These are phyloP conservation scores for Metahyphopichia silvanorum DNA, from an alignment of 805 yeast species.

Conservation along the genomic window DNA sequence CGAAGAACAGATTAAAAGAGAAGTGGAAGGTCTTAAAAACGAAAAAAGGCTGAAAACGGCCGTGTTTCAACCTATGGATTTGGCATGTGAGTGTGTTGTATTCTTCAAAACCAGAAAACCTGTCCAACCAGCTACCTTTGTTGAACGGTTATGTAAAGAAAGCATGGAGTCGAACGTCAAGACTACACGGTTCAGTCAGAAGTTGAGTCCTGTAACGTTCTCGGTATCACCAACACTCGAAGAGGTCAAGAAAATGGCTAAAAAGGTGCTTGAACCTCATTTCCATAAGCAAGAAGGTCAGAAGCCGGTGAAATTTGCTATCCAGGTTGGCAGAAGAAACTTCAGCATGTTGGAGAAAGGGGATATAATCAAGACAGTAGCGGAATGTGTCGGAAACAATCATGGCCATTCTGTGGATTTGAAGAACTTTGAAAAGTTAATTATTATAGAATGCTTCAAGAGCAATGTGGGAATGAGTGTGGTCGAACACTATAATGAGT, in stretches of 20 bases:
- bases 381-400: constrained; percentile 65
- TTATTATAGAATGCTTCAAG: constrained; percentile 86
- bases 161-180: constrained; percentile 48
- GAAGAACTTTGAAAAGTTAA: constrained; percentile 71
- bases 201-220: constrained; percentile 73
- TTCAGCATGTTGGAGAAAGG: constrained; percentile 70
- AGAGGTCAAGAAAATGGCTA: constrained; percentile 60
- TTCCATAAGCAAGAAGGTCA: constrained; percentile 49
- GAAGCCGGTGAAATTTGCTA: constrained; percentile 60
- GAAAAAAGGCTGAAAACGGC: constrained; percentile 38
- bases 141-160: constrained; percentile 60
- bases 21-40: constrained; percentile 59
- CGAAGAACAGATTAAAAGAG: constrained; percentile 74
- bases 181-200: constrained; percentile 70
- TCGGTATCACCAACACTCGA: constrained; percentile 72
- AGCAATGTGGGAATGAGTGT: constrained; percentile 86
- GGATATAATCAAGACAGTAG: constrained; percentile 71
- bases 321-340: constrained; percentile 75
- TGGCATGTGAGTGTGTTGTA: constrained; percentile 79
- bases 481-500: constrained; percentile 59
- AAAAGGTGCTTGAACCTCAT: constrained; percentile 60
- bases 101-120: constrained; percentile 82
- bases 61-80: constrained; percentile 55
- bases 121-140: constrained; percentile 72
- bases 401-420: constrained; percentile 77